Conservation (phyloP, 495 filamentous ascomycete species). For the Penicillium canescens region DNA sequence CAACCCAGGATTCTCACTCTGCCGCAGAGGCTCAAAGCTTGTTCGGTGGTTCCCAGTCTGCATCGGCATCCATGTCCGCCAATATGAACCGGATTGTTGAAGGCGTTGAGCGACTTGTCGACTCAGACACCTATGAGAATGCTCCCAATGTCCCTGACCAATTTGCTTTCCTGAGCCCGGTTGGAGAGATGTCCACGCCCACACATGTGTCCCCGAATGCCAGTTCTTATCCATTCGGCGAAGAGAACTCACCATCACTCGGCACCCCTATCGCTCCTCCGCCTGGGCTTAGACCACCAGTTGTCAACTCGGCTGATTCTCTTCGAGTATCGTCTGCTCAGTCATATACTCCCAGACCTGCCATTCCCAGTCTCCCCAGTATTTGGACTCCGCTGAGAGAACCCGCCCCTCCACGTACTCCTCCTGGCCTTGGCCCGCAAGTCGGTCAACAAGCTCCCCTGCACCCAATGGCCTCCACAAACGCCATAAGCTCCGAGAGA, state of each 20-base stretch:
- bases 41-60: conserved; percentile 47
- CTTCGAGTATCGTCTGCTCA: conserved; percentile 31
- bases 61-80: conserved; percentile 46
- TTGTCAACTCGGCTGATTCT: conserved; percentile 19
- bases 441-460: conserved; percentile 25
- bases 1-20: conserved; percentile 28
- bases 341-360: conserved; percentile 35
- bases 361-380: conserved; percentile 42
- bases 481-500: conserved; percentile 16
- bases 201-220: conserved; percentile 23
- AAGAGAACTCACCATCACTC: conserved; percentile 23
- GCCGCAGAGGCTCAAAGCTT: conserved; percentile 37
- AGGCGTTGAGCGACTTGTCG: conserved; percentile 57
- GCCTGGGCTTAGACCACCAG: conserved; percentile 37
- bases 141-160: conserved; percentile 29
- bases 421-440: conserved; percentile 35
- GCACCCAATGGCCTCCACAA: conserved; percentile 15
- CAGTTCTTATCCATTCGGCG: conserved; percentile 22
- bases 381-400: conserved; percentile 46
- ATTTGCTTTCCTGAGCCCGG: conserved; percentile 23
- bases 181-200: conserved; percentile 29
- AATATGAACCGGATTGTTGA: conserved; percentile 66
- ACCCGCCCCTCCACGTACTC: conserved; percentile 33
- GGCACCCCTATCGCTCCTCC: conserved; percentile 36
- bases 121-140: conserved; percentile 52